These are phyloP conservation scores for Cucumis hystrix DNA, from an alignment of 306 rosid genomes.

Conservation along the genomic window DNA sequence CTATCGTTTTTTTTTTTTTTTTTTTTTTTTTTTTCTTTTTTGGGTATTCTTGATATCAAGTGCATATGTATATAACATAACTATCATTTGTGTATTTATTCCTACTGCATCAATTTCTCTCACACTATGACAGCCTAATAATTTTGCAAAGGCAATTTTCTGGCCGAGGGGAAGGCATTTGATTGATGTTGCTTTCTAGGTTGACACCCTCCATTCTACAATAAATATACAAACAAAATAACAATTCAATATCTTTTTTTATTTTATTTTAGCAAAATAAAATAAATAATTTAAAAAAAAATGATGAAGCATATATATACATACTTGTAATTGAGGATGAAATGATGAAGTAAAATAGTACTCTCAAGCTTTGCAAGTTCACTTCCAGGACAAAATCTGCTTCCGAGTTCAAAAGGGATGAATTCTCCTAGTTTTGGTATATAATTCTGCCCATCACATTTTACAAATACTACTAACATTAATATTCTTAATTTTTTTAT, in stretches of 20 bases:
- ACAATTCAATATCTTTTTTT: not conserved
- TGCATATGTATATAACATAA: too few relatives aligned
- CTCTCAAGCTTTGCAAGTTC: slow-evolving; percentile 41
- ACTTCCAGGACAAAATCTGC: slow-evolving; percentile 37
- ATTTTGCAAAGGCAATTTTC: not conserved
- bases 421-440: slow-evolving; percentile 32
- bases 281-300: not conserved
- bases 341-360: slow-evolving; percentile 41
- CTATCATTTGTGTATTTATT: too few relatives aligned
- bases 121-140: not conserved
- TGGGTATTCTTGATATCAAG: too few relatives aligned
- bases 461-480: not conserved
- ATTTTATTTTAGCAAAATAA: not conserved
- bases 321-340: slow-evolving; percentile 39
- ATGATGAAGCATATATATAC: too few relatives aligned
- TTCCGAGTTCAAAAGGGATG: slow-evolving; percentile 51
- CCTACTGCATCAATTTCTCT: too few relatives aligned
- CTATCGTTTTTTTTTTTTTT: too few relatives aligned
- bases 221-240: not conserved
- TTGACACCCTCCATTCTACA: not conserved
- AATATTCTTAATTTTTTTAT: not conserved
- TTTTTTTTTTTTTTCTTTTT: too few relatives aligned
- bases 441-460: slow-evolving; percentile 17
- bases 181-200: not conserved
- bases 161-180: not conserved